Evolutionary conservation across 2,329 filamentous ascomycete genomes (phyloP).

Genomic region (Acrocalymma vagum): DNA sequence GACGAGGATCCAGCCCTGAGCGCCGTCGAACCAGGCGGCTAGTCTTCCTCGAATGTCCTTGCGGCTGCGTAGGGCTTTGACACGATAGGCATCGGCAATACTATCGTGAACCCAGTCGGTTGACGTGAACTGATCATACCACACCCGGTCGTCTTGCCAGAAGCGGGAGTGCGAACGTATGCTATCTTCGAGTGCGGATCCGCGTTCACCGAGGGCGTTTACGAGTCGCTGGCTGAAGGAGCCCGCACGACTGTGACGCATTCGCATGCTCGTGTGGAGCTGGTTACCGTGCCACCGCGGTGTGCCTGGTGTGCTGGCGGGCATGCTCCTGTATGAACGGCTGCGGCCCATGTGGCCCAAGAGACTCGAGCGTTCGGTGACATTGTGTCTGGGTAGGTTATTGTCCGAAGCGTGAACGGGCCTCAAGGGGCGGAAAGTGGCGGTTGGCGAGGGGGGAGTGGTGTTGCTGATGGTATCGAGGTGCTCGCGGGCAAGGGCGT

Average conservation of each 20-base stretch:
- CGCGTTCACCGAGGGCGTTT: conserved; percentile 61
- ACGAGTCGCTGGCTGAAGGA: conserved; percentile 61
- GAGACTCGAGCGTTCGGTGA: conserved; percentile 59
- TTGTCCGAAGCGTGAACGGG: conserved; percentile 43
- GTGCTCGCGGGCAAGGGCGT: conserved; percentile 36
- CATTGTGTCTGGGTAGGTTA: conserved; percentile 42
- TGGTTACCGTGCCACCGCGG: conserved; percentile 52
- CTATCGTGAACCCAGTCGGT: conserved; percentile 99
- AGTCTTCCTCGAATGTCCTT: conserved; percentile 87
- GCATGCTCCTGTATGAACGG: conserved; percentile 54
- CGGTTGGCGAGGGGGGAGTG: conserved; percentile 43
- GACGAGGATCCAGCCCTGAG: conserved; percentile 93
- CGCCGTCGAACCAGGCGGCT: conserved; percentile 79
- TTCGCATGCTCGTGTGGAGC: conserved; percentile 36
- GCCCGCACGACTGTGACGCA: conserved; percentile 41
- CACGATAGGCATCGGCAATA: conserved; percentile 90
- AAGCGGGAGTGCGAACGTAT: conserved; percentile 71
- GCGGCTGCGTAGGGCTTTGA: conserved; percentile 81
- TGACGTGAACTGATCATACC: conserved; percentile 98
- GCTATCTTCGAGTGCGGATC: conserved; percentile 61
- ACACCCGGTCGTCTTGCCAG: conserved; percentile 84
- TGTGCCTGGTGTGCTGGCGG: conserved; percentile 49
- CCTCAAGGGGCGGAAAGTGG: conserved; percentile 36
- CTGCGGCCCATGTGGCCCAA: conserved; percentile 49
- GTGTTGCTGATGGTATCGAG: conserved; percentile 42